Evolutionary conservation across 345 rosid species (phyloP).

Genomic region (Camelina neglecta): DNA sequence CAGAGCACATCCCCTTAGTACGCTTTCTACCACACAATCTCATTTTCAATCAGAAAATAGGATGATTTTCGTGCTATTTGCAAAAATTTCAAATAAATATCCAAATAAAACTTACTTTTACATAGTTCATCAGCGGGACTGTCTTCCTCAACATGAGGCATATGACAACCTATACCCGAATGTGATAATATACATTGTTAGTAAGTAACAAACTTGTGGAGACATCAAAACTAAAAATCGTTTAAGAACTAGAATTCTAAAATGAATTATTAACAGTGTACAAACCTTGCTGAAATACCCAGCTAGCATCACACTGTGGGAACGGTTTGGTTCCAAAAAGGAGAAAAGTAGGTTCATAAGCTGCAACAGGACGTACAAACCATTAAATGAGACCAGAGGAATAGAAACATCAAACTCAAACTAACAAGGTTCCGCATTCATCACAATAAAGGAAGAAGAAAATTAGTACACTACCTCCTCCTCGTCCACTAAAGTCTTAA

Average conservation of each 20-base stretch:
- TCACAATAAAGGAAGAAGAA: conserved; percentile 21
- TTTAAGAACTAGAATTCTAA: not conserved
- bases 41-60: conserved; percentile 12
- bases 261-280: not conserved
- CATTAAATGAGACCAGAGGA: conserved; percentile 31
- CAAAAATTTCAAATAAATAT: conserved; percentile 1
- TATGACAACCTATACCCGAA: conserved; percentile 73
- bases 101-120: conserved; percentile 65
- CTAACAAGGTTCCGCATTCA: not conserved
- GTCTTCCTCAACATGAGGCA: conserved; percentile 97
- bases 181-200: conserved; percentile 13
- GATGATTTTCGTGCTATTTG: conserved; percentile 6
- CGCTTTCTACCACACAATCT: conserved; percentile 10
- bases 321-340: conserved; percentile 87
- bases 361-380: conserved; percentile 54
- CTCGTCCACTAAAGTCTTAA: conserved; percentile 91
- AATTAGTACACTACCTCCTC: conserved; percentile 69
- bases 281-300: conserved; percentile 98
- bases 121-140: conserved; percentile 86
- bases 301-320: conserved; percentile 88
- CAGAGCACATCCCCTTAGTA: conserved; percentile 1
- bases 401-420: not conserved
- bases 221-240: not conserved
- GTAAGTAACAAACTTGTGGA: conserved; percentile 12
- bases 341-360: conserved; percentile 94